A percentile compares a stretch with the other conserved stretches of the same genome.
phyloP scores from a whole-genome alignment of 345 rosid species.

The Stellera chamaejasme region DNA sequence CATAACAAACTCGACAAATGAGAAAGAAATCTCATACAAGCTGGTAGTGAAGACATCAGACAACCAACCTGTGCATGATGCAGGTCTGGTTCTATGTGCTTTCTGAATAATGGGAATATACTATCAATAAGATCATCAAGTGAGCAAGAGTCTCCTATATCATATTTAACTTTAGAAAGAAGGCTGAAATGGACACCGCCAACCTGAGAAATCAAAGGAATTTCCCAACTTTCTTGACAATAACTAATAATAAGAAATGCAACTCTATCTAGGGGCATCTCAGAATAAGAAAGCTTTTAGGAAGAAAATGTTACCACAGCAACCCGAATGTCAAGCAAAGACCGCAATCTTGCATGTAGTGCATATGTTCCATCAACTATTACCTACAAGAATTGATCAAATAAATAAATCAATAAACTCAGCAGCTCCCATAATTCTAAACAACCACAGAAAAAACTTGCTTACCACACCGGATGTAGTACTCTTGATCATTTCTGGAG shows the following conservation, averaged over 20 bases:
- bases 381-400: conserved; percentile 38
- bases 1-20: conserved; percentile 25
- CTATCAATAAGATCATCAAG: conserved; percentile 94
- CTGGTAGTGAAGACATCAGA: neutral
- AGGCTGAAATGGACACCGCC: conserved; percentile 99
- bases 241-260: conserved; percentile 6
- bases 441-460: conserved; percentile 7
- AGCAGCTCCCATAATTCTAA: conserved; percentile 12
- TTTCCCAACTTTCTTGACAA: conserved; percentile 4
- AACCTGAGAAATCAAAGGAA: conserved; percentile 47
- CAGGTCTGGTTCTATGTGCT: conserved; percentile 98
- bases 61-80: conserved; percentile 95
- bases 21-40: conserved; percentile 19
- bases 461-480: conserved; percentile 79
- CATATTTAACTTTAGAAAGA: conserved; percentile 92
- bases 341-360: conserved; percentile 83
- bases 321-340: conserved; percentile 96
- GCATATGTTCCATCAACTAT: conserved; percentile 99
- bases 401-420: conserved; percentile 11
- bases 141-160: conserved; percentile 95
- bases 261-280: conserved; percentile 2
- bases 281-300: conserved; percentile 1
- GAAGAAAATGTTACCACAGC: conserved; percentile 65
- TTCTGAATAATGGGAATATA: conserved; percentile 93
- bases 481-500: conserved; percentile 51